A percentile compares a stretch with the other conserved stretches of the same genome.
Conservation (phyloP, 495 filamentous ascomycete genomes). For the Hypoxylon lenormandii region DNA sequence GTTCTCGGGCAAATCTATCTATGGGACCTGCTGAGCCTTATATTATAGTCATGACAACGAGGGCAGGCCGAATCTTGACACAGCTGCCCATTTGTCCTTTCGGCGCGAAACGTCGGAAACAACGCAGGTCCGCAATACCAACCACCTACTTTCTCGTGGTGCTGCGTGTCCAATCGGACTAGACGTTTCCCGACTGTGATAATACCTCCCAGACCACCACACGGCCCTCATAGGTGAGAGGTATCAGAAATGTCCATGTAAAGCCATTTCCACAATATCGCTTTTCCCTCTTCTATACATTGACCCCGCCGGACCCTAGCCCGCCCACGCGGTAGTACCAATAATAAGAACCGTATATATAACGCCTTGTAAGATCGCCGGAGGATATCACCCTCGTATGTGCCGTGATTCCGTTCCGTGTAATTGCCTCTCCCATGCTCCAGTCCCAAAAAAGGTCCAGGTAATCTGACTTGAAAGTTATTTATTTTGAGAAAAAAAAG, state of each 20-base stretch:
- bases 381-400: slow-evolving; percentile 24
- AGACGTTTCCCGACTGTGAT: neutral
- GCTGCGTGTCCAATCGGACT: slow-evolving; percentile 7
- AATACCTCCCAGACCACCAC: slow-evolving; percentile 1
- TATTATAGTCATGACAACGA: neutral
- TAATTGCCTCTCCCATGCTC: slow-evolving; percentile 21
- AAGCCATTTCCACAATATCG: slow-evolving; percentile 30
- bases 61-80: neutral
- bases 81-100: neutral
- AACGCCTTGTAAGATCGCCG: slow-evolving; percentile 33
- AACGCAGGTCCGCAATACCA: neutral
- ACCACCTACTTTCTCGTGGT: neutral
- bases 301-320: slow-evolving; percentile 11
- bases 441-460: slow-evolving; percentile 6
- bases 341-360: slow-evolving; percentile 27
- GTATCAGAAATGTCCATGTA: neutral
- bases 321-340: slow-evolving; percentile 24
- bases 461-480: slow-evolving; percentile 23
- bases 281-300: slow-evolving; percentile 38
- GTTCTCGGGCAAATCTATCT: no score
- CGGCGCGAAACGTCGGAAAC: neutral
- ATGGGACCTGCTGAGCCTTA: no score
- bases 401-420: slow-evolving; percentile 36
- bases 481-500: slow-evolving; percentile 15
- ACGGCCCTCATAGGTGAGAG: slow-evolving; percentile 9